Conservation (phyloP, 768 basidiomycete species). For the Calocera viscosa region DNA sequence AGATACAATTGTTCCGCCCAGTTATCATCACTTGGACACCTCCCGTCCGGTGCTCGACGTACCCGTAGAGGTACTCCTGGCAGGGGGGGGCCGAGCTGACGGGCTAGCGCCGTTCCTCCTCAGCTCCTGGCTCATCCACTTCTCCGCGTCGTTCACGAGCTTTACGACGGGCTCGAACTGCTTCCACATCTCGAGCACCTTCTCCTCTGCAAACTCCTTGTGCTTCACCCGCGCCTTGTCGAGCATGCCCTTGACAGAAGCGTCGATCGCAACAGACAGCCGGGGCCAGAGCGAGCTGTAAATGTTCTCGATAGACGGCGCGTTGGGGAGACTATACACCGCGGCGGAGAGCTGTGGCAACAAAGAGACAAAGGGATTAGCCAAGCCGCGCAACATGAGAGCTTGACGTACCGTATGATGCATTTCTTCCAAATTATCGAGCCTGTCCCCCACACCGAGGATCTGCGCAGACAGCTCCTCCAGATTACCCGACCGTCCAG, state of each 20-base stretch:
- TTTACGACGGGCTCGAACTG: constrained; percentile 4
- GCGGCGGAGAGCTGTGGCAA: neutral
- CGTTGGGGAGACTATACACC: neutral
- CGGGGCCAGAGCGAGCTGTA: neutral
- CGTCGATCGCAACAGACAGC: neutral
- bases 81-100: too few species aligned
- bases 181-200: neutral
- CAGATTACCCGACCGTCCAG: neutral
- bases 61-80: neutral
- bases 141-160: neutral
- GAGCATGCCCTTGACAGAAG: constrained; percentile 1
- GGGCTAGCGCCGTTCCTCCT: neutral
- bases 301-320: neutral
- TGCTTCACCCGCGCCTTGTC: neutral
- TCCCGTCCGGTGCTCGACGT: neutral
- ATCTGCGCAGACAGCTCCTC: neutral
- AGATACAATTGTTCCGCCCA: too few species aligned
- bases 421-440: neutral
- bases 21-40: too few species aligned
- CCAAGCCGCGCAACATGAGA: neutral
- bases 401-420: neutral
- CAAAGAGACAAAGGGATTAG: neutral
- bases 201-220: neutral
- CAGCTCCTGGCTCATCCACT: neutral
- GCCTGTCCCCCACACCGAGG: neutral